Conservation (phyloP, 495 filamentous ascomycete genomes). For the Penicillium crystallinum region DNA sequence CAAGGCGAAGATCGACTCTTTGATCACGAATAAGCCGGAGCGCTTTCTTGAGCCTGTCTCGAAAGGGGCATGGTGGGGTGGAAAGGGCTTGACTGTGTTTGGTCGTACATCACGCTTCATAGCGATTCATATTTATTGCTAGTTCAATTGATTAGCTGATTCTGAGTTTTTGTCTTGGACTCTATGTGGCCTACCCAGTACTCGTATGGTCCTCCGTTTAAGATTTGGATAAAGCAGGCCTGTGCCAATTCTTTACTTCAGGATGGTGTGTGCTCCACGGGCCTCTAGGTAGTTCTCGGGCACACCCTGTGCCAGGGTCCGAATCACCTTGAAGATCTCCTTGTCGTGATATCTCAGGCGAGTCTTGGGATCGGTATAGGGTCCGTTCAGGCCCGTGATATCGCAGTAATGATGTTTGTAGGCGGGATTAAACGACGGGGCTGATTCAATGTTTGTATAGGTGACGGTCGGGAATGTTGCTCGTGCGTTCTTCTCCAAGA, state of each 20-base stretch:
- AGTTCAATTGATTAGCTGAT: conserved; percentile 1
- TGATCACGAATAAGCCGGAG: conserved; percentile 97
- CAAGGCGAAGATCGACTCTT: conserved; percentile 49
- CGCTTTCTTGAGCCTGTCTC: conserved; percentile 68
- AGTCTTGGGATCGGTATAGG: conserved; percentile 92
- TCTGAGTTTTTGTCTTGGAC: not conserved
- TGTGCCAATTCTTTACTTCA: conserved; percentile 57
- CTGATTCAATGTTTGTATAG: conserved; percentile 91
- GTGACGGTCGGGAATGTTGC: conserved; percentile 59
- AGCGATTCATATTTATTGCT: conserved; percentile 3
- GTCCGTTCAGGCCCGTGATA: conserved; percentile 80
- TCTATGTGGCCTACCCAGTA: not conserved
- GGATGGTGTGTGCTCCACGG: conserved; percentile 82
- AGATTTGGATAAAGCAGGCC: not conserved
- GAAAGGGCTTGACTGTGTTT: conserved; percentile 87
- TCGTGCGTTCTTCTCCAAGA: conserved; percentile 67
- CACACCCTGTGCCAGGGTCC: conserved; percentile 67
- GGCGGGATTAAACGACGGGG: conserved; percentile 71
- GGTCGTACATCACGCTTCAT: conserved; percentile 47
- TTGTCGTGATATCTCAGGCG: conserved; percentile 81
- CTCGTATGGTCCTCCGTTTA: not conserved
- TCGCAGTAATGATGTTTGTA: conserved; percentile 86
- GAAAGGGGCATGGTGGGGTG: conserved; percentile 74
- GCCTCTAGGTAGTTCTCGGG: conserved; percentile 85
- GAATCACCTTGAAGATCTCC: conserved; percentile 80